Evolutionary conservation across 148 eudicot genomes (phyloP), one percentile per base, ranked within the genome.

Genomic region (Silene latifolia): DNA sequence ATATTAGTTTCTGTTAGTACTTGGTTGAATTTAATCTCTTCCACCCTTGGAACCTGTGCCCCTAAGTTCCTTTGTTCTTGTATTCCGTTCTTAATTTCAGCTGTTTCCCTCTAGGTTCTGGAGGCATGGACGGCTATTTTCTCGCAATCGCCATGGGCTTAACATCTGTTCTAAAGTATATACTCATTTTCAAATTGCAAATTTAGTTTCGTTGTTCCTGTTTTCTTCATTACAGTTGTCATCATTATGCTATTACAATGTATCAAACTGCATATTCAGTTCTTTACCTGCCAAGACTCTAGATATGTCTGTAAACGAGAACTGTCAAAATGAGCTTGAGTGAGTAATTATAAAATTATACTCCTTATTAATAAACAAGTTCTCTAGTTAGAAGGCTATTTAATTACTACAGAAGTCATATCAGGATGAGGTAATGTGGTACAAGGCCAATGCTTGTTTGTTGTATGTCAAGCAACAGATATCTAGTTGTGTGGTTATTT

Each of bases 101-200:
- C 62, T 11, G 23, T 60, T 73, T 46, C 21, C 77, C 17, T 67
- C 39, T 89, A 95, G 98, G 92, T 78, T 78, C 90, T 62, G 78
- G 74, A 77, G 74, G 81, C 54, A 74, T 63, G 65, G 90, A 88
- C 75, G 97, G 98, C 79, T 88, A 83, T 78, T 65, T 89, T 76
- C 80, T 91, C 68, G 98, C 97, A 24, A 80, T 88, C 70, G 86
- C 93, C 62, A 78, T 93, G 90, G 93, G 96, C 74, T 73, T 90
- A 48, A 69, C 88, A 71, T 87, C 98, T 74, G 62, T 95, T 59
- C 46, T 87, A 51, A 94, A 91, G 98, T 94, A 94, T 78, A 71
- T 87, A 64, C 35, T 32, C 35, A 80, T 35, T 42, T 51, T 72
- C 39, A 71, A 20, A 46, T 69, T 74, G 62, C n/a, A n/a, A n/a